Base-by-base conservation (phyloP, 179 eudicot genomes). In the Silene vulgaris region DNA sequence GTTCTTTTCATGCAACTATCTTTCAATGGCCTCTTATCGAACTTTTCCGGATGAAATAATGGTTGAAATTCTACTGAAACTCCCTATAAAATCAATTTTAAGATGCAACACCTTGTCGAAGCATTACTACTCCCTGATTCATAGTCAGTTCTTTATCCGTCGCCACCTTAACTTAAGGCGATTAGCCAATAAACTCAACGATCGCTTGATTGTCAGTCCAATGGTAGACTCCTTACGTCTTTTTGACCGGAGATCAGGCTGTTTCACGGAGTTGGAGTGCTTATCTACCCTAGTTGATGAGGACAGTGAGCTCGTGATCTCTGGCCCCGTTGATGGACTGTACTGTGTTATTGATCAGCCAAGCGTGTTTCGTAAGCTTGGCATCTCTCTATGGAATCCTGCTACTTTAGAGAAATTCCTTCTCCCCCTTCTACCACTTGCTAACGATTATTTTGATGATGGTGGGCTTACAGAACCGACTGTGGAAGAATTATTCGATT, bases 261-360 rank as follows among this genome's bases (percentile, higher is more conserved):
- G 20, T 60, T n/a, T 60, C 26, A 19, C 1, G 2, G 65, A 17
- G 5, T 60, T 60, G 65, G 12, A 60, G 8, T 2, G 2, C 65
- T n/a, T 29, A 60, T 8, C 20, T 3, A 1, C 65, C 26, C 5
- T 20, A 1, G 8, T 60, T 19, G 9, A 2, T 20, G 12, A 7
- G 2, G 29, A 1, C 17, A 21, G 65, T 60, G 2, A 20, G 9
- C 28, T 19, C 26, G 5, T 60, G 1, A 60, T 60, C 11, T 20
- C 11, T n/a, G 69, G 69, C 37, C 69, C 69, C 0, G 8, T 65
- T 29, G 17, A 65, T 30, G 69, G 69, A 65, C 45, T 65, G n/a
- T 65, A 65, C 37, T 65, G 69, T 28, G n/a, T 28, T 14, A 28
- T 28, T 4, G 43, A 60, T 60, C 29, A 3, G 0, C 3, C 1